phyloP scores from a whole-genome alignment of 2,329 filamentous ascomycete species.

The Diaporthe capsici region DNA sequence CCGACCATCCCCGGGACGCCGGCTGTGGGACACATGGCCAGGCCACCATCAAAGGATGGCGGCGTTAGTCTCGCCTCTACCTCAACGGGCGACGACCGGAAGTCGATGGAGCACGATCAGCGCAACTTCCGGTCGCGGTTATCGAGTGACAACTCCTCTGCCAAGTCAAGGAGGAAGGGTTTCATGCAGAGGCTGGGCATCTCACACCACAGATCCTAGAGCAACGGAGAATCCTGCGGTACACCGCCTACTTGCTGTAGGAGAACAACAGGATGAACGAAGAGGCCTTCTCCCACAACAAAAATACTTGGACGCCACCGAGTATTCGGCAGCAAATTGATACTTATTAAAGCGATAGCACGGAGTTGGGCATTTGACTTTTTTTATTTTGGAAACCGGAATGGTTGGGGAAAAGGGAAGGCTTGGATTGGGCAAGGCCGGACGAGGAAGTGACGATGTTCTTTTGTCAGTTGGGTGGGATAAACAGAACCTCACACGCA shows the following conservation, averaged over 20 bases:
- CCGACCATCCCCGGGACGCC: slow-evolving; percentile 39
- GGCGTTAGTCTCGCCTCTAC: slow-evolving; percentile 54
- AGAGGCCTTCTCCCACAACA: neutral
- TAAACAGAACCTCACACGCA: neutral
- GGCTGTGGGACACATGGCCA: slow-evolving; percentile 43
- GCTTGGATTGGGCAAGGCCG: slow-evolving; percentile 4
- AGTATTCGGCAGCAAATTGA: neutral
- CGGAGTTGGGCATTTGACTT: slow-evolving; percentile 33
- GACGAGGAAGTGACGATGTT: slow-evolving; percentile 21
- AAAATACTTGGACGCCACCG: neutral
- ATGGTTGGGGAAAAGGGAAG: neutral
- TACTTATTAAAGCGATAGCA: slow-evolving; percentile 27
- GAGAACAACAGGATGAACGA: slow-evolving; percentile 1
- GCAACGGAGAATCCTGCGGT: neutral
- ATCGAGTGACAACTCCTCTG: slow-evolving; percentile 34
- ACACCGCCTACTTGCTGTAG: neutral
- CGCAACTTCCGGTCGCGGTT: slow-evolving; percentile 17
- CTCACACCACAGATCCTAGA: slow-evolving; percentile 29
- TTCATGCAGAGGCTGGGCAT: slow-evolving; percentile 41
- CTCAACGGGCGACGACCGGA: slow-evolving; percentile 46
- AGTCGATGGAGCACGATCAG: slow-evolving; percentile 33
- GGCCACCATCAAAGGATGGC: slow-evolving; percentile 53
- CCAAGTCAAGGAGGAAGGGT: slow-evolving; percentile 39
- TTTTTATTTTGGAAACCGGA: slow-evolving; percentile 4
- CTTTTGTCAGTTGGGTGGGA: slow-evolving; percentile 30